These are phyloP conservation scores for Bryoerythrophyllum caledonicum DNA, from an alignment of 225 moss, liverwort and hornwort species.

Conservation along the genomic window DNA sequence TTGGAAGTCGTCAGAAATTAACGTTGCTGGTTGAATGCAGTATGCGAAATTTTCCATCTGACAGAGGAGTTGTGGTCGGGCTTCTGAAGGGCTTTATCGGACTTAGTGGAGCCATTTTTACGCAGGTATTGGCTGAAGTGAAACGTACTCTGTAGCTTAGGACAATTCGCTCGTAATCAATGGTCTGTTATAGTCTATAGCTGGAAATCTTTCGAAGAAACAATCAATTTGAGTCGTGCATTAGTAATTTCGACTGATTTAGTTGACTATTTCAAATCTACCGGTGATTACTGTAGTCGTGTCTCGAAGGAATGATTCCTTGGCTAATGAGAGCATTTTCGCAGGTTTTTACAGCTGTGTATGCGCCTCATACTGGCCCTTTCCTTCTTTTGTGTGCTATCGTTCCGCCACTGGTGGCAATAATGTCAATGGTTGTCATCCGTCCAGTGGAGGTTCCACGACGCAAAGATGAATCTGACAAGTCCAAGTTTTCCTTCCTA, in stretches of 20 bases:
- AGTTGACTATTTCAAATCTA: not conserved
- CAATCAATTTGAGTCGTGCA: not conserved
- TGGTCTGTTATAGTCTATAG: not conserved
- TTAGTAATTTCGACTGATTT: constrained; percentile 4
- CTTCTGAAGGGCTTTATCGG: constrained; percentile 98
- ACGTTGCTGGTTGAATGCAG: constrained; percentile 47
- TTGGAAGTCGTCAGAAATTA: constrained; percentile 13
- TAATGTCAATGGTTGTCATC: constrained; percentile 83
- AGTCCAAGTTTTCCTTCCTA: constrained; percentile 80
- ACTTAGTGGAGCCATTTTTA: constrained; percentile 95
- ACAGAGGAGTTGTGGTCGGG: constrained; percentile 91
- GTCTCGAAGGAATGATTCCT: constrained; percentile 18
- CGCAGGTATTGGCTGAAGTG: constrained; percentile 60
- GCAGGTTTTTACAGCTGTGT: constrained; percentile 97
- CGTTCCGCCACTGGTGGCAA: constrained; percentile 79
- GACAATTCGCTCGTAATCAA: not conserved
- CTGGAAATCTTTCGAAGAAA: not conserved
- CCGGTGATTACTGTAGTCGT: constrained; percentile 9
- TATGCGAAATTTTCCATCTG: constrained; percentile 96
- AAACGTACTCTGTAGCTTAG: not conserved
- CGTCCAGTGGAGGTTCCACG: constrained; percentile 76
- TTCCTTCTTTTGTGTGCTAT: constrained; percentile 89
- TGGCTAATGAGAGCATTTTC: not conserved
- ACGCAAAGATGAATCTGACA: constrained; percentile 84
- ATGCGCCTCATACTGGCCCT: constrained; percentile 91